Conservation (phyloP, 2,329 filamentous ascomycete species). For the Lachnellula willkommii region DNA sequence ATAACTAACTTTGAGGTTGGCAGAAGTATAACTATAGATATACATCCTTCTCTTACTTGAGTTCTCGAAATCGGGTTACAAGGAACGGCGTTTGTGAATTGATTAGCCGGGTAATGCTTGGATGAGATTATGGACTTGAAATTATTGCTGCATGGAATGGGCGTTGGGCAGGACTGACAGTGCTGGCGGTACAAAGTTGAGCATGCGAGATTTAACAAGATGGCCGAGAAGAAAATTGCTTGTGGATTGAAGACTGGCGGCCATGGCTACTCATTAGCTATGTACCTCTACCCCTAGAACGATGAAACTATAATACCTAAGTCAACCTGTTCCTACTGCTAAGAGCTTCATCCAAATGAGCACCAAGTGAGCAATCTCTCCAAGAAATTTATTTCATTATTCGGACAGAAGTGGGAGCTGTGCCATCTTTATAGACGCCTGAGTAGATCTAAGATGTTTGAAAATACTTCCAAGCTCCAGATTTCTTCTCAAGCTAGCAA, state of each 20-base stretch:
- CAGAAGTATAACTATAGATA: not conserved
- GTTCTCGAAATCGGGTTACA: not conserved
- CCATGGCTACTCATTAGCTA: not conserved
- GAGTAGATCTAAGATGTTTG: not conserved
- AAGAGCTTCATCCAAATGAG: not conserved
- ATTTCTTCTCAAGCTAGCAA: not conserved
- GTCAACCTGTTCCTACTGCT: not conserved
- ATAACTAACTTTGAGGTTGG: constrained; percentile 13
- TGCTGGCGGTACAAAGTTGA: not conserved
- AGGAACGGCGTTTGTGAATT: not conserved
- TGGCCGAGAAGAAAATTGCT: not conserved
- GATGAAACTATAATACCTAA: not conserved
- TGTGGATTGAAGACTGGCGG: not conserved
- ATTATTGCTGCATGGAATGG: not conserved
- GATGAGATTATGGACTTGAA: not conserved
- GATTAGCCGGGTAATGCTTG: not conserved
- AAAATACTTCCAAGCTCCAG: not conserved
- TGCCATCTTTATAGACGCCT: not conserved
- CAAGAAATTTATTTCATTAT: no score
- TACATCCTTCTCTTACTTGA: not conserved
- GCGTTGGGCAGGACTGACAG: not conserved
- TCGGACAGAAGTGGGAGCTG: not conserved
- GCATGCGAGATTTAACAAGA: not conserved
- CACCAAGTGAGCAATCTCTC: no score
- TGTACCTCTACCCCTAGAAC: not conserved